phyloP scores from a whole-genome alignment of 116 monocot species.

The Thalassia testudinum region DNA sequence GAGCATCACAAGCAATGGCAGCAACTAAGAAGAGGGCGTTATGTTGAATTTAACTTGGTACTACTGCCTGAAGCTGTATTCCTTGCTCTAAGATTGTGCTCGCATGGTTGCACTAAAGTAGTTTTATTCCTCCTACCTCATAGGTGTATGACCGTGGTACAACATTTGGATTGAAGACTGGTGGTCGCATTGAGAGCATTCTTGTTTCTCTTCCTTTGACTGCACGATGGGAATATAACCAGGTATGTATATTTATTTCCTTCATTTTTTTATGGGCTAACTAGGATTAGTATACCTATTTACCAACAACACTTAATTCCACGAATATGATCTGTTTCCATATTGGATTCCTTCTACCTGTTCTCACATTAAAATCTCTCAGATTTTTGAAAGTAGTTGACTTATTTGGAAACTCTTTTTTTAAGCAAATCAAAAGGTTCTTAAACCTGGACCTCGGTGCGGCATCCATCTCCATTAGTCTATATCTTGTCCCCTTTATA shows the following conservation, averaged over 20 bases:
- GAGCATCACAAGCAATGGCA: slow-evolving; percentile 88
- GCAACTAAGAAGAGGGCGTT: slow-evolving; percentile 82
- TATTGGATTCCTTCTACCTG: too few species aligned
- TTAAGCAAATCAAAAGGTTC: too few species aligned
- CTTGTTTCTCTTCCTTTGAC: slow-evolving; percentile 94
- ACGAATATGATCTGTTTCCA: background rate
- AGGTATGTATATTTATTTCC: slow-evolving; percentile 50
- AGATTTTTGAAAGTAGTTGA: too few species aligned
- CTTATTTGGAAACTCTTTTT: too few species aligned
- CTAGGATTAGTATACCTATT: background rate
- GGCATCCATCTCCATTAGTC: too few species aligned
- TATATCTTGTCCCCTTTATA: background rate
- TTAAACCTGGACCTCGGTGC: too few species aligned
- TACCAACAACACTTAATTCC: background rate
- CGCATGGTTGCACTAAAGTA: too few species aligned
- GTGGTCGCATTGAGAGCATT: slow-evolving; percentile 94
- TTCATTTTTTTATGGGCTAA: too few species aligned
- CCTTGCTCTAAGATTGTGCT: background rate
- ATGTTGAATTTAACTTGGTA: slow-evolving; percentile 98
- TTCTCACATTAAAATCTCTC: too few species aligned
- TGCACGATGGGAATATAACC: slow-evolving; percentile 93
- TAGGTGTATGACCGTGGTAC: slow-evolving; percentile 99
- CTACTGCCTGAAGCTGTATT: slow-evolving; percentile 10
- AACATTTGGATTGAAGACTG: slow-evolving; percentile 93
- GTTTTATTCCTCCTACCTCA: too few species aligned